phyloP scores from a whole-genome alignment of 1,139 yeast species.

The Candida dubliniensis region DNA sequence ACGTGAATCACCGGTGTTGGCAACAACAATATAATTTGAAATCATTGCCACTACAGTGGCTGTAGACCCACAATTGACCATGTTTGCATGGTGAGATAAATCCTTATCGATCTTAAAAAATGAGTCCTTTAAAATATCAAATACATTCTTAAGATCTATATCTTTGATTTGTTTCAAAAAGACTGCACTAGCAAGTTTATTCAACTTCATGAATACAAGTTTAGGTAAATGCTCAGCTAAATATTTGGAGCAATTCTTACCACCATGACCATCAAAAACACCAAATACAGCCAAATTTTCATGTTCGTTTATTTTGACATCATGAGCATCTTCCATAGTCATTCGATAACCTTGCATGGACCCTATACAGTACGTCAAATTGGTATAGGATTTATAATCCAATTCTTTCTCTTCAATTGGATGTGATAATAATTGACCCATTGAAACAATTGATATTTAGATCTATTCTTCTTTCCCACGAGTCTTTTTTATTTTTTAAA shows the following conservation, averaged over 20 bases:
- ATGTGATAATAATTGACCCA: conserved; percentile 79
- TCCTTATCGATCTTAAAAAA: conserved; percentile 60
- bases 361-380: conserved; percentile 62
- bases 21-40: conserved; percentile 53
- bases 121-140: conserved; percentile 45
- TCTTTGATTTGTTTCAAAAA: conserved; percentile 4
- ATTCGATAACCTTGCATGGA: conserved; percentile 79
- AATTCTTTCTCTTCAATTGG: conserved; percentile 71
- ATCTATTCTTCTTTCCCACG: too few relatives aligned
- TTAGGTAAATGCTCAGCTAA: conserved; percentile 48
- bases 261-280: conserved; percentile 84
- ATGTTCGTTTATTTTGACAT: conserved; percentile 42
- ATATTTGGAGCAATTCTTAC: conserved; percentile 57
- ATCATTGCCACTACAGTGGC: conserved; percentile 59
- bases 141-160: neutral
- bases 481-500: too few relatives aligned
- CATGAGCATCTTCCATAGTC: conserved; percentile 78
- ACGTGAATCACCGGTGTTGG: conserved; percentile 77
- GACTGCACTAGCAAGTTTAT: conserved; percentile 9
- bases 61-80: conserved; percentile 64
- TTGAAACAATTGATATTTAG: conserved; percentile 17
- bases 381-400: conserved; percentile 40
- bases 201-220: conserved; percentile 30
- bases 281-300: conserved; percentile 60
- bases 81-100: conserved; percentile 43